Conservation (phyloP, 257 asterid genomes). For the Mentha longifolia region DNA sequence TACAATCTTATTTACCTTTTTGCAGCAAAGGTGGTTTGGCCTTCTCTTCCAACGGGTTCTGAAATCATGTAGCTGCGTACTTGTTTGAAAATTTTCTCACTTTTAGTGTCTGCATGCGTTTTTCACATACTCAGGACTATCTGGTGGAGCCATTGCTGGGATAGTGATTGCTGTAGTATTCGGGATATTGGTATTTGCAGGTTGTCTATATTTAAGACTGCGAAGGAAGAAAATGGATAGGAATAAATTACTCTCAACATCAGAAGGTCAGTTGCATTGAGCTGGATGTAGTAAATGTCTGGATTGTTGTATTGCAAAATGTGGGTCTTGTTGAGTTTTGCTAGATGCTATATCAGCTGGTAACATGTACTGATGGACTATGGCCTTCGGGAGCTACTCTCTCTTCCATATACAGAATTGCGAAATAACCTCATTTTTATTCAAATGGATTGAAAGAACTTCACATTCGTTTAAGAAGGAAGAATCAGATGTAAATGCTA, state of each 20-base stretch:
- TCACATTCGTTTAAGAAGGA: neutral
- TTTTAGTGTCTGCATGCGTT: constrained; percentile 33
- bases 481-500: neutral
- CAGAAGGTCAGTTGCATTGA: constrained; percentile 54
- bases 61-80: constrained; percentile 30
- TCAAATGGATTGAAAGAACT: constrained; percentile 1
- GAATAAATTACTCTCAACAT: constrained; percentile 45
- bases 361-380: neutral
- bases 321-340: constrained; percentile 4
- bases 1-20: constrained; percentile 21
- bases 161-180: constrained; percentile 55
- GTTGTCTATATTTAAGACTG: constrained; percentile 50
- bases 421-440: neutral
- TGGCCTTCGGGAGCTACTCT: constrained; percentile 5
- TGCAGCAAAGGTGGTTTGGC: constrained; percentile 74
- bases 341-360: constrained; percentile 2
- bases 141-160: constrained; percentile 80
- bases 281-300: constrained; percentile 36
- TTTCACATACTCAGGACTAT: constrained; percentile 56
- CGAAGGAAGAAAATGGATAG: constrained; percentile 52
- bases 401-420: neutral
- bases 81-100: constrained; percentile 20
- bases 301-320: constrained; percentile 25
- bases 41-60: constrained; percentile 46
- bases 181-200: constrained; percentile 54